A percentile compares a stretch with the other conserved stretches of the same genome.
Evolutionary conservation across 116 monocot genomes (phyloP).

Genomic region (Zostera marina): DNA sequence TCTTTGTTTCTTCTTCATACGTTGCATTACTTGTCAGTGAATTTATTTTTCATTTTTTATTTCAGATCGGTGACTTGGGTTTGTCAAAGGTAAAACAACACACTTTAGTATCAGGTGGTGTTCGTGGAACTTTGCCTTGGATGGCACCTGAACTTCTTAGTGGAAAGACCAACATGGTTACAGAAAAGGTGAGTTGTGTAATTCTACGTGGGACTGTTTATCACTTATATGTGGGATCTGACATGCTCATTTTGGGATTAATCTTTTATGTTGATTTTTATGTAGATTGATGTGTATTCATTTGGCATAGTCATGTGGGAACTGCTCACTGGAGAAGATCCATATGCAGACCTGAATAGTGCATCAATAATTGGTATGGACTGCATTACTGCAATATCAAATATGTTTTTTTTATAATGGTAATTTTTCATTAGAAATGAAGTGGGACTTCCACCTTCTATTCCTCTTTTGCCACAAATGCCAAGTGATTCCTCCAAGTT

Average conservation of each 20-base stretch:
- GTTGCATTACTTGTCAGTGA: background rate
- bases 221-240: background rate
- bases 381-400: background rate
- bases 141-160: constrained; percentile 97
- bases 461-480: no score
- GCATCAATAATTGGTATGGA: constrained; percentile 75
- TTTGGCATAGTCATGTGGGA: constrained; percentile 99
- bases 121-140: constrained; percentile 97
- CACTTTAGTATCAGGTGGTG: constrained; percentile 88
- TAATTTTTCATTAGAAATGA: no score
- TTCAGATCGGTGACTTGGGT: constrained; percentile 90
- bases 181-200: constrained; percentile 52
- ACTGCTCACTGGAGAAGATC: constrained; percentile 91
- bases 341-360: constrained; percentile 67
- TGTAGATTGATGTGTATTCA: constrained; percentile 93
- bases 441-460: no score
- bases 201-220: background rate
- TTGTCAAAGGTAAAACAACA: constrained; percentile 94
- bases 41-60: background rate
- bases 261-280: constrained; percentile 2
- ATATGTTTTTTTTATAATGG: background rate
- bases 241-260: background rate
- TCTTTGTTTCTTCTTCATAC: background rate
- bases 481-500: no score
- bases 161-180: constrained; percentile 80